Conservation (phyloP, 2,329 filamentous ascomycete genomes). For the Penicillium occitanis region DNA sequence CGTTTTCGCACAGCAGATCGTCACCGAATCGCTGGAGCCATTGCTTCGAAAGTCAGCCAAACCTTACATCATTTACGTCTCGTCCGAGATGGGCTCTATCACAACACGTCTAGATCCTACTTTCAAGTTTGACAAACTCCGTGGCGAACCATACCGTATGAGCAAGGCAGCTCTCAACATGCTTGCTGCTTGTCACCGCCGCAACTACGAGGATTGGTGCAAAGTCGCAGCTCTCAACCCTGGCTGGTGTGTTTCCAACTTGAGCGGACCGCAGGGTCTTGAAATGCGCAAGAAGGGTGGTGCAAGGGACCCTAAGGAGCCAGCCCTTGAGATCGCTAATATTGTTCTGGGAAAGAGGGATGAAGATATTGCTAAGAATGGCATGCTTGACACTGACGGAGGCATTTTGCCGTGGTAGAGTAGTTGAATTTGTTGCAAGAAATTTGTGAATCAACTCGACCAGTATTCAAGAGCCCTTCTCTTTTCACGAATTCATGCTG, state of each 20-base stretch:
- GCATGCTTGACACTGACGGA: neutral
- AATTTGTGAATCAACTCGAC: too few species aligned
- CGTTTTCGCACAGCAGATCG: neutral
- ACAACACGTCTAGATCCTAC: neutral
- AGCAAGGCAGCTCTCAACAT: neutral
- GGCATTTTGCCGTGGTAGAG: neutral
- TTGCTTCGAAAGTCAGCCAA: neutral
- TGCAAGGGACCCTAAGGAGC: neutral
- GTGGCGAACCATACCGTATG: neutral
- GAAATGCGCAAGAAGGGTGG: neutral
- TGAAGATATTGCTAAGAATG: neutral
- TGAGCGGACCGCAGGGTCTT: neutral
- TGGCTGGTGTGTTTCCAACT: slow-evolving; percentile 2
- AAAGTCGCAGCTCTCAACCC: neutral
- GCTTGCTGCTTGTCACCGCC: slow-evolving; percentile 1
- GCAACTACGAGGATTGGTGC: slow-evolving; percentile 1
- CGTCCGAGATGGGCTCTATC: neutral
- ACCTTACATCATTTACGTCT: neutral
- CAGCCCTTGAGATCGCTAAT: neutral
- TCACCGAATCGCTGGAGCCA: neutral
- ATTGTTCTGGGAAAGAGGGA: neutral
- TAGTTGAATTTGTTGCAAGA: too few species aligned
- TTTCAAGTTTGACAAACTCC: neutral
- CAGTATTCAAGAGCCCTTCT: neutral
- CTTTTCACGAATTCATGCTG: neutral